Evolutionary conservation across 2,329 filamentous ascomycete species (phyloP).

Genomic region (Aspergillus brunneoviolaceus): DNA sequence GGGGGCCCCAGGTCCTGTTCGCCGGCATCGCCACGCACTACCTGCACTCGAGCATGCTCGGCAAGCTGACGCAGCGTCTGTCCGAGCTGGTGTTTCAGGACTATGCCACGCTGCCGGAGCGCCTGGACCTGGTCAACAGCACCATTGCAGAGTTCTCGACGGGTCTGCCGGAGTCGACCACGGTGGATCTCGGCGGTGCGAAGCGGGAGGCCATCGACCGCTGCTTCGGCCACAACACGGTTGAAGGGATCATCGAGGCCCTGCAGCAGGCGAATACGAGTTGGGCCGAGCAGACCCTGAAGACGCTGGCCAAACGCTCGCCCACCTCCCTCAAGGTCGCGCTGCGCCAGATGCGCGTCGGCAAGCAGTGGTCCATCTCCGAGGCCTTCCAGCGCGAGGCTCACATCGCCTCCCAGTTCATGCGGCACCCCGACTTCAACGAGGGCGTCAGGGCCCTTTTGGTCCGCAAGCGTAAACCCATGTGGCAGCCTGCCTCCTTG

Average conservation of each 20-base stretch:
- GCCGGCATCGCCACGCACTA: constrained; percentile 94
- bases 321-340: constrained; percentile 85
- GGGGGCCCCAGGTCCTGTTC: constrained; percentile 83
- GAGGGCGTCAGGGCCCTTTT: constrained; percentile 85
- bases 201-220: constrained; percentile 81
- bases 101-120: constrained; percentile 61
- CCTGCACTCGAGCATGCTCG: constrained; percentile 83
- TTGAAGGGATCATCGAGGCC: constrained; percentile 69
- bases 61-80: constrained; percentile 77
- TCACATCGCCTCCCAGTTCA: constrained; percentile 81
- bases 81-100: constrained; percentile 89
- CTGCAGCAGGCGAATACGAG: constrained; percentile 60
- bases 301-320: constrained; percentile 73
- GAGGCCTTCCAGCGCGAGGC: constrained; percentile 86
- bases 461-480: constrained; percentile 67
- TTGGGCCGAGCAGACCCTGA: constrained; percentile 78
- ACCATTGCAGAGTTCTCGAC: constrained; percentile 92
- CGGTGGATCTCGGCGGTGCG: too few relatives aligned
- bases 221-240: constrained; percentile 67
- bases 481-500: constrained; percentile 74
- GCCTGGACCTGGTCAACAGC: constrained; percentile 72
- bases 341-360: constrained; percentile 76
- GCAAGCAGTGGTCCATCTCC: constrained; percentile 72
- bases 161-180: constrained; percentile 61
- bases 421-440: constrained; percentile 86